Evolutionary conservation across 345 rosid species (phyloP).

Genomic region (Lepidium aucheri): DNA sequence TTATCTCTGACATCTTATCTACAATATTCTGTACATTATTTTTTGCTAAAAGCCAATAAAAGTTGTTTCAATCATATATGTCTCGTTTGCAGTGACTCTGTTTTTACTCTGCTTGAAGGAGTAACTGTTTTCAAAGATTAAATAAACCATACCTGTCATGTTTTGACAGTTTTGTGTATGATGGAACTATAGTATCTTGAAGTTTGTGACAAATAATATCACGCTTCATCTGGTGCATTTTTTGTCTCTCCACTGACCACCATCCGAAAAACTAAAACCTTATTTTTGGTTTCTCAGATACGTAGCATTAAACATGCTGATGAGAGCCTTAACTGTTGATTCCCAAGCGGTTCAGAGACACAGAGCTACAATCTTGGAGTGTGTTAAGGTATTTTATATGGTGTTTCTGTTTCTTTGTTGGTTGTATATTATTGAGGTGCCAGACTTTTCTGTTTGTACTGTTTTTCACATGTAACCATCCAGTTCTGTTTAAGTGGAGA

Average conservation of each 20-base stretch:
- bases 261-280: not conserved
- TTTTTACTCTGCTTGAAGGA: not conserved
- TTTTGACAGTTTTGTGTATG: conserved; percentile 1
- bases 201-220: not conserved
- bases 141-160: conserved; percentile 2
- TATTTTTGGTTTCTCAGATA: conserved; percentile 45
- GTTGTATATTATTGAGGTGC: not conserved
- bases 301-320: conserved; percentile 93
- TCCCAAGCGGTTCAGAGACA: conserved; percentile 96
- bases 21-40: not conserved
- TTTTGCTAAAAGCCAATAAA: not conserved
- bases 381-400: conserved; percentile 72
- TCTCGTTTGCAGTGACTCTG: not conserved
- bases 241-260: conserved; percentile 14
- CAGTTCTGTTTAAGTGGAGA: not conserved
- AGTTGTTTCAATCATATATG: conserved; percentile 2
- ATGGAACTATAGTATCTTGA: conserved; percentile 1
- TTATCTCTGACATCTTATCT: not conserved
- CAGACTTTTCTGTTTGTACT: not conserved
- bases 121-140: not conserved
- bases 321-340: conserved; percentile 84
- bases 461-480: conserved; percentile 1
- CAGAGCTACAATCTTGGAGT: conserved; percentile 87
- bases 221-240: conserved; percentile 2
- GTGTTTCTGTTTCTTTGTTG: conserved; percentile 15